These are phyloP conservation scores for Penicillium sp. DNA, from an alignment of 2,329 filamentous ascomycete species.

Conservation along the genomic window DNA sequence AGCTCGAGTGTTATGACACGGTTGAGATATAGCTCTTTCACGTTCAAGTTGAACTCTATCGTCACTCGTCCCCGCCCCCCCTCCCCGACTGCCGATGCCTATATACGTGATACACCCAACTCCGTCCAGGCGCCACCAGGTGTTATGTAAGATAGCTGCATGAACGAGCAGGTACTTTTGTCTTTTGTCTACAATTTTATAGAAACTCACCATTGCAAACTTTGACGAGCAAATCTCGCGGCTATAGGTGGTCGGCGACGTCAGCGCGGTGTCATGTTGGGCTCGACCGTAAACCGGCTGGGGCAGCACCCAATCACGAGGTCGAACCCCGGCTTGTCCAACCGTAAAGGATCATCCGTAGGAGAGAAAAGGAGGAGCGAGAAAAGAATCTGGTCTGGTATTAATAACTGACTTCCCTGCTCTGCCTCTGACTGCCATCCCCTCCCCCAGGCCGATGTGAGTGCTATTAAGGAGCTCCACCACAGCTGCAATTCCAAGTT, in stretches of 20 bases:
- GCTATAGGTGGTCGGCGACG: constrained; percentile 13
- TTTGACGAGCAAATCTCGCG: too few species aligned
- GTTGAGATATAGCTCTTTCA: too few species aligned
- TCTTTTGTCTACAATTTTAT: too few species aligned
- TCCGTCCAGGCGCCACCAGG: too few species aligned
- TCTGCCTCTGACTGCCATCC: neutral
- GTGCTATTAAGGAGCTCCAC: constrained; percentile 29
- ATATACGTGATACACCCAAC: too few species aligned
- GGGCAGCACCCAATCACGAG: constrained; percentile 12
- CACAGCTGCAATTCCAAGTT: constrained; percentile 18
- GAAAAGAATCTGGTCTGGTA: neutral
- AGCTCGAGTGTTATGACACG: too few species aligned
- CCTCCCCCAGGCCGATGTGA: constrained; percentile 17
- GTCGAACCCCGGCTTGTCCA: neutral
- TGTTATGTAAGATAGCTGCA: too few species aligned
- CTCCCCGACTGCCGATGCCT: too few species aligned
- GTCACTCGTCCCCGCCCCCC: too few species aligned
- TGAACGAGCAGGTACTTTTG: too few species aligned
- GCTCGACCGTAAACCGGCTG: constrained; percentile 5
- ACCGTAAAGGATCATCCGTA: neutral
- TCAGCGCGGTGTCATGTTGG: constrained; percentile 18
- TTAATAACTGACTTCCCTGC: neutral
- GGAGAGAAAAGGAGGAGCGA: neutral
- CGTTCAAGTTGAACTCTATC: too few species aligned
- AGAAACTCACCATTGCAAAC: too few species aligned